Conservation (phyloP, 306 rosid species). For the Cercis canadensis region DNA sequence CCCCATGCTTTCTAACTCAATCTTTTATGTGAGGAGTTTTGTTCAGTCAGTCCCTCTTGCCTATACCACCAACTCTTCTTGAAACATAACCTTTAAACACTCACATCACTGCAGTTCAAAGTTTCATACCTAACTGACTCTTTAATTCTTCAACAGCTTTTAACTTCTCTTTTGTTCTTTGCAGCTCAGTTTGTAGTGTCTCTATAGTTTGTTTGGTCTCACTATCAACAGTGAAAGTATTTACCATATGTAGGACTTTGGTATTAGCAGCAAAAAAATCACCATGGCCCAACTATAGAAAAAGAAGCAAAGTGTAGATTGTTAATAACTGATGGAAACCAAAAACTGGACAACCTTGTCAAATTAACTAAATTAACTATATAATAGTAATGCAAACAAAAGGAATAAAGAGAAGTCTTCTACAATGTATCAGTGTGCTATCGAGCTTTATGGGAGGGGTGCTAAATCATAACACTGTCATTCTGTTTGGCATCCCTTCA, state of each 20-base stretch:
- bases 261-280: conserved; percentile 85
- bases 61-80: conserved; percentile 12
- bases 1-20: neutral
- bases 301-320: conserved; percentile 29
- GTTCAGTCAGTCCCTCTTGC: conserved; percentile 11
- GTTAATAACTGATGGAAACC: conserved; percentile 30
- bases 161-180: conserved; percentile 90
- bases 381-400: neutral
- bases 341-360: conserved; percentile 19
- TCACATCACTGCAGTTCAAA: neutral
- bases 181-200: conserved; percentile 81
- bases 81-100: conserved; percentile 25
- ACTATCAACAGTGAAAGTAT: conserved; percentile 84
- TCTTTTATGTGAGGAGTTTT: neutral
- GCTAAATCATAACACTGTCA: neutral
- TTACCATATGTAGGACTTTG: conserved; percentile 92
- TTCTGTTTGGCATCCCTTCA: neutral
- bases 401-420: too few species aligned
- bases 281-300: conserved; percentile 84
- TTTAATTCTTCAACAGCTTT: conserved; percentile 93
- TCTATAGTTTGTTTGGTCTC: conserved; percentile 97
- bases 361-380: conserved; percentile 30
- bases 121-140: conserved; percentile 74
- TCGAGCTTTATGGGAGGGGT: neutral
- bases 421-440: neutral